Percentiles rank a stretch among this genome's conserved stretches.
These are phyloP conservation scores for Eragrostis nindensis DNA, from an alignment of 176 grass and related monocot genomes.

Conservation along the genomic window DNA sequence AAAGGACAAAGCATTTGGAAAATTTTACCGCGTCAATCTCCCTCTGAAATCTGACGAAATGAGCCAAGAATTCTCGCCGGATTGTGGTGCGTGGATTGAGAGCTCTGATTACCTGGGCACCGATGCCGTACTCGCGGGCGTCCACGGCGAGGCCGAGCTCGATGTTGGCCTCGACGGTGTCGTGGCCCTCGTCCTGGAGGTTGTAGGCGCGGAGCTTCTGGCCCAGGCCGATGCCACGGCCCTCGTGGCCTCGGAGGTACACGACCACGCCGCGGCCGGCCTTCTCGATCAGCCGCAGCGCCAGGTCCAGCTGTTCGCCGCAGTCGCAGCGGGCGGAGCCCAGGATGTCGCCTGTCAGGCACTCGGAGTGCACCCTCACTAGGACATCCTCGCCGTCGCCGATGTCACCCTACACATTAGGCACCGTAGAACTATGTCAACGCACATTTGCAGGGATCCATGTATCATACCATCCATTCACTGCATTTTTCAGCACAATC, in stretches of 20 bases:
- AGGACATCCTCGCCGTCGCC: slow-evolving; percentile 70
- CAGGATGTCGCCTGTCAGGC: slow-evolving; percentile 89
- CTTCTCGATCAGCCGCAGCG: slow-evolving; percentile 82
- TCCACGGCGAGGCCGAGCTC: slow-evolving; percentile 90
- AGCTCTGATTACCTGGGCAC: slow-evolving; percentile 68
- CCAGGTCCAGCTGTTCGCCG: slow-evolving; percentile 83
- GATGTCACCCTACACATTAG: slow-evolving; percentile 63
- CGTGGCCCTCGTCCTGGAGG: slow-evolving; percentile 84
- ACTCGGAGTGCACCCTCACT: slow-evolving; percentile 93
- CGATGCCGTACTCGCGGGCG: slow-evolving; percentile 92
- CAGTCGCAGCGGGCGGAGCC: slow-evolving; percentile 86
- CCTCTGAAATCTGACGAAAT: not conserved
- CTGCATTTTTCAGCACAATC: not conserved
- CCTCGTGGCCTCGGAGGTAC: slow-evolving; percentile 93
- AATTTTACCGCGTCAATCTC: not conserved
- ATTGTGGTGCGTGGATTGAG: too few relatives aligned
- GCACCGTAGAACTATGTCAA: not conserved
- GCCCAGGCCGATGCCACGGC: slow-evolving; percentile 88
- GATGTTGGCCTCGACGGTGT: slow-evolving; percentile 92
- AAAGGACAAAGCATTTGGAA: not conserved
- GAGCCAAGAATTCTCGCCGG: not conserved
- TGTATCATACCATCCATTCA: not conserved
- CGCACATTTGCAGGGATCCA: not conserved
- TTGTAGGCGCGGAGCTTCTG: slow-evolving; percentile 90
- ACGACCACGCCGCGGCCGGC: slow-evolving; percentile 83